These are phyloP conservation scores for Termitomyces heimii DNA, from an alignment of 768 basidiomycete genomes.

Conservation along the genomic window DNA sequence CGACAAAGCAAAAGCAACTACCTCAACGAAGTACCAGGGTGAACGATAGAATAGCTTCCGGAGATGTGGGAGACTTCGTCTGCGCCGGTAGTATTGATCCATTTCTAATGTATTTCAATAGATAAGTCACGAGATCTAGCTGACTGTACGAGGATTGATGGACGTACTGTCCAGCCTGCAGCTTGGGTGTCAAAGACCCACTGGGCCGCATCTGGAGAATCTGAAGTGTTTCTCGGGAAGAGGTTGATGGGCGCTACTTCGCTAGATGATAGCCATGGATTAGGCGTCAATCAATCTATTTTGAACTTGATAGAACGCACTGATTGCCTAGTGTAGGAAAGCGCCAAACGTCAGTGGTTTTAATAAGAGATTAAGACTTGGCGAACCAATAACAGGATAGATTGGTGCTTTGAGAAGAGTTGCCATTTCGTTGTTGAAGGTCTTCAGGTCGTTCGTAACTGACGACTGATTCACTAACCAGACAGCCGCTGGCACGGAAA, in stretches of 20 bases:
- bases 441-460: conserved; percentile 30
- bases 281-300: neutral
- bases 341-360: neutral
- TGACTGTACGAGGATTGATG: neutral
- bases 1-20: conserved; percentile 12
- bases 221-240: conserved; percentile 46
- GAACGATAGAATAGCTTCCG: conserved; percentile 48
- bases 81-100: conserved; percentile 39
- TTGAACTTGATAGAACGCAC: conserved; percentile 24
- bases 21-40: conserved; percentile 45
- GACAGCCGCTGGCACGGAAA: conserved; percentile 31
- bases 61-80: conserved; percentile 38
- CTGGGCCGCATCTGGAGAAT: conserved; percentile 30
- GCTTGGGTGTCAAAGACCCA: conserved; percentile 54
- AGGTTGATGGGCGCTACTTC: conserved; percentile 53
- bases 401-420: conserved; percentile 33
- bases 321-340: conserved; percentile 36
- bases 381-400: conserved; percentile 45
- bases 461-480: conserved; percentile 43
- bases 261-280: conserved; percentile 21
- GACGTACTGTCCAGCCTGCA: conserved; percentile 39
- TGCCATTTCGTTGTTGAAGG: conserved; percentile 41
- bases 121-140: neutral
- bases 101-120: conserved; percentile 24
- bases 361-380: neutral